Base-by-base conservation (phyloP, 2,329 filamentous ascomycete genomes). In the Nemania abortiva region DNA sequence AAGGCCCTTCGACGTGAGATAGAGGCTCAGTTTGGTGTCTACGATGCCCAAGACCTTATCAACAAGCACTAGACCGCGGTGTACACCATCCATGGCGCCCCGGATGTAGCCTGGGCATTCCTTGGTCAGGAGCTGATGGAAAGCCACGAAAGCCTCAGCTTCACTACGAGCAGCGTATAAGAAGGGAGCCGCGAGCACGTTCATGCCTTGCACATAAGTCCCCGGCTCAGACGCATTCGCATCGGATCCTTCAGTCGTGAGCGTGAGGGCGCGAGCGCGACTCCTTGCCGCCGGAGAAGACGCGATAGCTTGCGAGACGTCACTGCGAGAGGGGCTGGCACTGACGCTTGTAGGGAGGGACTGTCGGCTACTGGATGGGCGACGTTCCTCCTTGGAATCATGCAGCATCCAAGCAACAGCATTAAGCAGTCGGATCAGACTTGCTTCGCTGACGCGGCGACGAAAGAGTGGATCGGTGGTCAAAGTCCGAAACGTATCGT, bases 141-240 rank as follows among this genome's bases (percentile, higher is more conserved):
- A 98, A 1, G 94, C 91, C 5, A 93, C 91, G 76, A 97, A 99
- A 1, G 96, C 96, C 82, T 99, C 95, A 6, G 95, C 92, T 82
- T 99, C 96, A 79, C 94, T 97, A 66, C 94, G 91, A 1, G 96
- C 95, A 5, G 94, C 94, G 79, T 99, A 99, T 54, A 99, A 86
- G 78, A 99, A 98, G 0, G 96, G 96, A 0, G 96, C 96, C 10
- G 95, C 95, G 18, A 99, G 88, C 49, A 99, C 96, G 79, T 99
- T 99, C 95, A 99, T 98, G 73, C 96, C 96, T 81, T 99, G 96
- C 2, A 99, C 95, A 76, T 99, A 99, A 49, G 93, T 95, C 37
- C 94, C 93, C 11, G 93, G 88, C 74, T 93, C 91, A 37, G 84
- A 82, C 2, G 83, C 84, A 66, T 87, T 87, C 6, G 84, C 84